Evolutionary conservation across 768 basidiomycete species (phyloP).

Genomic region (Galerina sulciceps): DNA sequence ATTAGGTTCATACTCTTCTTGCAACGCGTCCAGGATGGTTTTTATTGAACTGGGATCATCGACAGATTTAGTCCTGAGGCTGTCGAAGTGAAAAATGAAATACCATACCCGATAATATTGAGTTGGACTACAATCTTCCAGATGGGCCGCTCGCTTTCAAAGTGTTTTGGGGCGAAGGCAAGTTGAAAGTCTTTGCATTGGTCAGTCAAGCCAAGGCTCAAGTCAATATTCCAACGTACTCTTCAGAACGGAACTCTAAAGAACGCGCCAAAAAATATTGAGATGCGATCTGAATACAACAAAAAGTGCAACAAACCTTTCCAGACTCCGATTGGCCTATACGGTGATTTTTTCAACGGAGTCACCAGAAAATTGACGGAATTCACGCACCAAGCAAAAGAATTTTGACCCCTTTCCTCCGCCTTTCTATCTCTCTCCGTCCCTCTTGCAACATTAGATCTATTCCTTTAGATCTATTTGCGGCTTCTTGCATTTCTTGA

Average conservation of each 20-base stretch:
- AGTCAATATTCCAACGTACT: conserved; percentile 29
- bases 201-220: not conserved
- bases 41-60: conserved; percentile 59
- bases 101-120: conserved; percentile 62
- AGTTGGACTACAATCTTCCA: conserved; percentile 74
- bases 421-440: conserved; percentile 50
- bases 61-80: no score
- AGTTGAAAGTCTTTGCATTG: conserved; percentile 63
- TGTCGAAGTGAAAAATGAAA: not conserved
- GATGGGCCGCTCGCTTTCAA: conserved; percentile 56
- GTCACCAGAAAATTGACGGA: not conserved
- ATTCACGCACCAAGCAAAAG: conserved; percentile 51
- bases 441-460: conserved; percentile 49
- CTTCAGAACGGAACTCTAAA: conserved; percentile 54
- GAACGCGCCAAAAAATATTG: not conserved
- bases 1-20: conserved; percentile 44
- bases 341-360: not conserved
- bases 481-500: conserved; percentile 43
- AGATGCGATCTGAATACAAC: not conserved
- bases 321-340: conserved; percentile 66
- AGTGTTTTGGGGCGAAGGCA: conserved; percentile 64
- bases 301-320: conserved; percentile 37
- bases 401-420: conserved; percentile 56
- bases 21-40: conserved; percentile 56
- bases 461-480: conserved; percentile 48